A percentile compares a stretch with the other conserved stretches of the same genome.
These are phyloP conservation scores for Eucalyptus caleyi DNA, from an alignment of 345 rosid species.

Conservation along the genomic window DNA sequence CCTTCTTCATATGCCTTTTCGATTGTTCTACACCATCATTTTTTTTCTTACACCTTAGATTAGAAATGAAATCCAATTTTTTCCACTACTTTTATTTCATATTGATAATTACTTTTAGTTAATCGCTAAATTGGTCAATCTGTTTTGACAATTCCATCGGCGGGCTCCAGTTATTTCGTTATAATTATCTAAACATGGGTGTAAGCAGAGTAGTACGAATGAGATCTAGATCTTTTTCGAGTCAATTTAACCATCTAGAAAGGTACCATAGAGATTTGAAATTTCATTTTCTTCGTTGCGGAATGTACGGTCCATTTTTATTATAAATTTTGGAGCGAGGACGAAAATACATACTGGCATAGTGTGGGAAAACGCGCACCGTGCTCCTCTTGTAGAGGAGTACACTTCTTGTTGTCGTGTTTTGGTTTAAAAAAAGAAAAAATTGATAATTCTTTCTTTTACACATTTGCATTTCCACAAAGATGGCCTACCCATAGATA, in stretches of 20 bases:
- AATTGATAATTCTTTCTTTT: not conserved
- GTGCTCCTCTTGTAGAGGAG: not conserved
- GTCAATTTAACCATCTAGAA: not conserved
- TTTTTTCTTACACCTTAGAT: not conserved
- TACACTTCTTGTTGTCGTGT: not conserved
- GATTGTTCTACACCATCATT: not conserved
- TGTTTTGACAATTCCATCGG: accelerated
- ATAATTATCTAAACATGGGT: not conserved
- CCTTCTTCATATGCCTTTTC: not conserved
- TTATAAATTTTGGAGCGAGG: not conserved
- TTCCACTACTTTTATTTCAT: not conserved
- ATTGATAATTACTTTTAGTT: not conserved
- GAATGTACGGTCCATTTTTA: not conserved
- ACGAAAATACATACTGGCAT: not conserved
- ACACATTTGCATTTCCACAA: not conserved
- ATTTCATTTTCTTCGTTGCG: not conserved
- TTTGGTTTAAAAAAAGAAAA: not conserved
- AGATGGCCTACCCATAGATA: not conserved
- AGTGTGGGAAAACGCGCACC: not conserved
- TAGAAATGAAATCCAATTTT: not conserved
- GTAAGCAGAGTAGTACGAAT: not conserved
- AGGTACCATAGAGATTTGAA: not conserved
- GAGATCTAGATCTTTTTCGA: not conserved
- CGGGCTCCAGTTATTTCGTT: not conserved
- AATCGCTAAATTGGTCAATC: not conserved